Evolutionary conservation across 1,139 yeast genomes (phyloP).

Genomic region (Scheffersomyces stambukii): DNA sequence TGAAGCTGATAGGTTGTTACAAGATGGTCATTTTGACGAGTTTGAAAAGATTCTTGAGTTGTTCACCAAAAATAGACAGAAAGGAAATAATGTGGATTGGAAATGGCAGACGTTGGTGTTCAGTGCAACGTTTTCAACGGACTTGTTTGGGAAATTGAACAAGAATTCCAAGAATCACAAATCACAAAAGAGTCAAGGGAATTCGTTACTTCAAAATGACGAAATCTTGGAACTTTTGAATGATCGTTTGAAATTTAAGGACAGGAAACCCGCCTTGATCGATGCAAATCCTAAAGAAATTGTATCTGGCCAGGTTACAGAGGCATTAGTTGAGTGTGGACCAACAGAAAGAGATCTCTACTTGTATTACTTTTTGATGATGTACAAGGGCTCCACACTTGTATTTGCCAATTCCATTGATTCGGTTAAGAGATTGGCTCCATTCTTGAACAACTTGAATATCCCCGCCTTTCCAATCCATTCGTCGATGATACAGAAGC

Average conservation of each 20-base stretch:
- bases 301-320: slow-evolving; percentile 72
- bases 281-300: slow-evolving; percentile 88
- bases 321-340: slow-evolving; percentile 88
- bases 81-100: slow-evolving; percentile 21
- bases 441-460: slow-evolving; percentile 65
- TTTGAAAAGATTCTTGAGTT: slow-evolving; percentile 74
- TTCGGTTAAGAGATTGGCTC: slow-evolving; percentile 81
- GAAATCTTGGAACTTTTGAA: slow-evolving; percentile 53
- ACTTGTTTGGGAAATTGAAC: slow-evolving; percentile 69
- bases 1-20: slow-evolving; percentile 95
- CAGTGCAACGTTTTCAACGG: slow-evolving; percentile 89
- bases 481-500: slow-evolving; percentile 94
- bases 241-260: slow-evolving; percentile 56
- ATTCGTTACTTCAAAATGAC: slow-evolving; percentile 46
- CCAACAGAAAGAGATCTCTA: slow-evolving; percentile 87
- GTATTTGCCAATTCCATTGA: slow-evolving; percentile 95
- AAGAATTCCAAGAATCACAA: slow-evolving; percentile 26
- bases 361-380: slow-evolving; percentile 77
- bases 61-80: slow-evolving; percentile 37
- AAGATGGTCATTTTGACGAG: slow-evolving; percentile 96
- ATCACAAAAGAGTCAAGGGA: slow-evolving; percentile 23
- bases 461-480: slow-evolving; percentile 80
- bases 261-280: slow-evolving; percentile 56
- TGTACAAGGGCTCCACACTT: slow-evolving; percentile 86
- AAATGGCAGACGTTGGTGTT: slow-evolving; percentile 90